Conservation (phyloP, 2,329 filamentous ascomycete species). For the Aspergillus alliaceus region DNA sequence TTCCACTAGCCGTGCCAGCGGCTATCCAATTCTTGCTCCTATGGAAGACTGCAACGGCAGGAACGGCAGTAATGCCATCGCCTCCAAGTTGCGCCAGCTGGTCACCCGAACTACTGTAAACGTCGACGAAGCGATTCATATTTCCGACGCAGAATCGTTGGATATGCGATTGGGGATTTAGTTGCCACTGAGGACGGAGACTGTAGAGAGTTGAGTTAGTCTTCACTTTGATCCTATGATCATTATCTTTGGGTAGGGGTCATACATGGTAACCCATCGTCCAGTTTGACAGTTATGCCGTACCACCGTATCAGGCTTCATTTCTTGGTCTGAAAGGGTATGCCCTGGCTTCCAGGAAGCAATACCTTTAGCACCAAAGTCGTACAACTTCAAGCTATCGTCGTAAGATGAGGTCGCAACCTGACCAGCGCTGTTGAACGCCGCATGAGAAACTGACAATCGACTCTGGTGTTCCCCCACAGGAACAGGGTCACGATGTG, state of each 20-base stretch:
- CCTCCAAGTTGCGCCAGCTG: constrained; percentile 87
- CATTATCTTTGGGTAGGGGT: constrained; percentile 7
- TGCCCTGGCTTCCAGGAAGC: constrained; percentile 60
- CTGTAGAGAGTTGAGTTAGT: constrained; percentile 36
- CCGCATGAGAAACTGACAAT: constrained; percentile 86
- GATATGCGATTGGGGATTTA: constrained; percentile 71
- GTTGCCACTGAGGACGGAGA: constrained; percentile 86
- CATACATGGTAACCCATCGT: constrained; percentile 81
- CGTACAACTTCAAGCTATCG: constrained; percentile 90
- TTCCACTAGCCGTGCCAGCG: constrained; percentile 87
- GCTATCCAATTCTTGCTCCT: constrained; percentile 87
- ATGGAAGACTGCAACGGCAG: constrained; percentile 89
- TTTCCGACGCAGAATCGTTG: constrained; percentile 92
- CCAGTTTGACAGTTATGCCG: constrained; percentile 95
- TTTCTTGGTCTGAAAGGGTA: constrained; percentile 59
- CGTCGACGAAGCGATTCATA: constrained; percentile 95
- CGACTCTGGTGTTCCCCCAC: constrained; percentile 80
- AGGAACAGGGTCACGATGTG: constrained; percentile 64
- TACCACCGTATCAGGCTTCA: constrained; percentile 69
- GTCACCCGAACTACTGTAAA: constrained; percentile 78
- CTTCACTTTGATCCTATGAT: background rate
- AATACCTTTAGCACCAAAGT: constrained; percentile 62
- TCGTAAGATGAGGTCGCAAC: constrained; percentile 93
- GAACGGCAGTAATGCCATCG: constrained; percentile 90
- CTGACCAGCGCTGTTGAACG: constrained; percentile 81